Base-by-base conservation (phyloP, 768 basidiomycete genomes). In the Trametes meyenii region DNA sequence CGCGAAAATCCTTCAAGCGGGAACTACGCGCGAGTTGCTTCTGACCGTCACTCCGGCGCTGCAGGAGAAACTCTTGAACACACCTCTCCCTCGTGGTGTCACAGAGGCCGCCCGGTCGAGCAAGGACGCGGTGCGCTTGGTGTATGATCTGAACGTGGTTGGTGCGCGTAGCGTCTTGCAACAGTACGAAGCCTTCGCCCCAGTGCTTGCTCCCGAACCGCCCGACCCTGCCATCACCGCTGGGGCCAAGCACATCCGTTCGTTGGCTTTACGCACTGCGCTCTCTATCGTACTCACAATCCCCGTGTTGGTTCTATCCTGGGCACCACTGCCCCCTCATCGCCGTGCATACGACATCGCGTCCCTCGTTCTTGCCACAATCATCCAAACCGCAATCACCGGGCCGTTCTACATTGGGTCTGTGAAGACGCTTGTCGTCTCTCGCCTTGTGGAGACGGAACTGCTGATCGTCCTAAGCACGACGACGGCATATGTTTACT, bases 231-330 rank as follows among this genome's bases (percentile, higher is more conserved):
- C 69, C 0, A 51, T 72, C 24, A 46, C 63, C 10, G 70, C 72
- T 6, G 74, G 72, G 5, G 66, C 64, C 12, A 73, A 67, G 43
- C 76, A 78, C 61, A 70, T 79, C 24, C 65, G 64, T 5, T 55
- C 63, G 40, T 66, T 78, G 3, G 61, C 70, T 19, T 12, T 69
- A 16, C 75, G 77, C 19, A 76, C 76, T 1, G 48, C 68, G 14
- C 35, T 70, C 16, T 77, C 72, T 19, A 67, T 67, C 19, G 26
- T 73, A 19, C 66, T 79, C 33, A 74, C 75, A 35, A 70, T 79
- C 26, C 79, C 79, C 1, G 77, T 81, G 6, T 70, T 80, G 14
- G 66, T 81, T 39, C 68, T 80, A 64, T 67, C 79, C 8, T 81
- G 79, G 79, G 77, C 78, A 1, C 71, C 71, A 2, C 70, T 79